Evolutionary conservation across 495 filamentous ascomycete genomes (phyloP), one percentile per base, ranked within the genome.

Genomic region (Glarea lozoyensis): DNA sequence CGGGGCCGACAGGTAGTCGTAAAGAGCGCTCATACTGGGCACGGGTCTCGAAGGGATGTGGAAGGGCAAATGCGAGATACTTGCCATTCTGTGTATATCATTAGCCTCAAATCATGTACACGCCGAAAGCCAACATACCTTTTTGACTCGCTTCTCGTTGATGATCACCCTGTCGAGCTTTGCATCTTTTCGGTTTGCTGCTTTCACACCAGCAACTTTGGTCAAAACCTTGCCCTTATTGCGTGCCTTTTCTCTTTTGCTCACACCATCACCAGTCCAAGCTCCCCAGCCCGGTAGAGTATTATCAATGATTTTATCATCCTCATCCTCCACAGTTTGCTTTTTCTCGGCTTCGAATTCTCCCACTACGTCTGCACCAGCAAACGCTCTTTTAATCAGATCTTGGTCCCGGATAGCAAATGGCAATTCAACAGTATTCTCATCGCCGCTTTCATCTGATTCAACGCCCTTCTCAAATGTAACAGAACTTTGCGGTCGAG

Each of bases 271-370:
- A 37, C 92, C 92, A 9, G 79, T 71, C 92, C 92, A 88, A 62
- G 64, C 77, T 47, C 92, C 92, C 92, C 92, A 98, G 40, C 92
- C 92, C 1, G 87, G 86, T 2, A 98, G 70, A 1, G 86, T 87
- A 40, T 84, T 82, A 59, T 93, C 87, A 16, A 88, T 63, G 21
- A 86, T 69, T 60, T 95, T 78, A 45, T 94, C 86, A 50, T 82
- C 90, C 58, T 97, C 88, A 3, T 87, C 85, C 27, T 76, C 74
- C 25, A 79, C 69, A 7, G 72, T 68, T 44, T 81, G 78, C 15
- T 70, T 67, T 59, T 98, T 96, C 50, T 96, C 92, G 20, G 73
- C 68, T 45, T 76, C 73, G 58, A 98, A 96, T 37, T 86, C 81
- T 24, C 74, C 73, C 1, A 82, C 77, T n/a, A 93, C 87, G 56